These are phyloP conservation scores for Emericellopsis atlantica DNA, from an alignment of 2,329 filamentous ascomycete genomes.

Conservation along the genomic window DNA sequence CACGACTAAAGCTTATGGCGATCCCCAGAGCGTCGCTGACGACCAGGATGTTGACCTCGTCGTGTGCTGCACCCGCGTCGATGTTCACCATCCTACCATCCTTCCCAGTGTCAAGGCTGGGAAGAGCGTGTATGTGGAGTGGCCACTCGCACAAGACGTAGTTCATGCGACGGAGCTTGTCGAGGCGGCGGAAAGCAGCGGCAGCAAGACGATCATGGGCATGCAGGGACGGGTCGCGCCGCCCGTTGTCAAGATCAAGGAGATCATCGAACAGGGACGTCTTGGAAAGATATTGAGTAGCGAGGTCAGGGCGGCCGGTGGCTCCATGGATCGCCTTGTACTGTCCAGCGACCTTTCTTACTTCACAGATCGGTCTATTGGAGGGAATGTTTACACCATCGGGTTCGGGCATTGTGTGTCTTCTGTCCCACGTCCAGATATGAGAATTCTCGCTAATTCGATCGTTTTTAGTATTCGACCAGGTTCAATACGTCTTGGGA, in stretches of 20 bases:
- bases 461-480: conserved; percentile 26
- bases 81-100: conserved; percentile 32
- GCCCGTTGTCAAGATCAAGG: conserved; percentile 24
- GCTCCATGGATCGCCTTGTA: conserved; percentile 17
- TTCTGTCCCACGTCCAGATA: background rate
- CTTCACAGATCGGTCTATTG: conserved; percentile 31
- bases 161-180: conserved; percentile 26
- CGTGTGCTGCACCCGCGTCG: conserved; percentile 39
- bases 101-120: conserved; percentile 34
- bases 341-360: conserved; percentile 27
- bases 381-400: conserved; percentile 30
- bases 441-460: too few relatives aligned
- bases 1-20: conserved; percentile 32
- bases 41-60: conserved; percentile 41
- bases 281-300: conserved; percentile 41
- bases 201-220: conserved; percentile 29
- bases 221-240: conserved; percentile 37
- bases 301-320: conserved; percentile 26
- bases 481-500: conserved; percentile 30
- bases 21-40: conserved; percentile 30
- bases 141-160: conserved; percentile 37
- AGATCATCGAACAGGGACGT: conserved; percentile 25
- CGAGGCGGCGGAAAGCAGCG: conserved; percentile 15
- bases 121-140: conserved; percentile 42
- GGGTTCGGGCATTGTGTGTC: conserved; percentile 26